phyloP scores from a whole-genome alignment of 1,139 yeast species.

The Blastobotrys arbuscula region DNA sequence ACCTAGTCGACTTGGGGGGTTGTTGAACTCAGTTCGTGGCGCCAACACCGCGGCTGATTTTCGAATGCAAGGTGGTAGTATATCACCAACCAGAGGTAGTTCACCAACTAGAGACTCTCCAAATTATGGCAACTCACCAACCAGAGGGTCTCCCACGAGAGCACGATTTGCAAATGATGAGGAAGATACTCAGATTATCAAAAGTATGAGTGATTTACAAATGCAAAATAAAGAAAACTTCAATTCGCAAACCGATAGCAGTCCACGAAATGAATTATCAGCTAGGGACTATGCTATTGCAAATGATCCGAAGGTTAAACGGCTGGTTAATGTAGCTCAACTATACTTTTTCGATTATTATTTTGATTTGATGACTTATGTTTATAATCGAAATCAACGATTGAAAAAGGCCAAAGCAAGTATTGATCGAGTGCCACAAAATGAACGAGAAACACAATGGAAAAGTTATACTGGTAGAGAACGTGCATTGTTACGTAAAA shows the following conservation, averaged over 20 bases:
- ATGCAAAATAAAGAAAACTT: conserved; percentile 22
- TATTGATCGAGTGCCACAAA: conserved; percentile 44
- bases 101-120: conserved; percentile 3
- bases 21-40: conserved; percentile 16
- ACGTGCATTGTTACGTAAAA: conserved; percentile 74
- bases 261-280: conserved; percentile 15
- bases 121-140: conserved; percentile 3
- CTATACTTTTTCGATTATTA: conserved; percentile 84
- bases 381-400: conserved; percentile 80
- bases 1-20: conserved; percentile 18
- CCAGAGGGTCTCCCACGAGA: conserved; percentile 11
- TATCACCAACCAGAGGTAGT: conserved; percentile 4
- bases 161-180: conserved; percentile 19
- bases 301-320: conserved; percentile 68
- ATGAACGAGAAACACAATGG: conserved; percentile 67
- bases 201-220: conserved; percentile 23
- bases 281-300: conserved; percentile 46
- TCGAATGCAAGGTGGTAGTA: conserved; percentile 16
- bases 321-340: conserved; percentile 79
- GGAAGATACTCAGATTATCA: conserved; percentile 22
- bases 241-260: conserved; percentile 9
- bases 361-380: conserved; percentile 93
- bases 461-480: conserved; percentile 78
- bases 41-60: conserved; percentile 16
- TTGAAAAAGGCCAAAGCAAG: conserved; percentile 58